These are phyloP conservation scores for Sonneratia caseolaris DNA, from an alignment of 345 rosid genomes.

Conservation along the genomic window DNA sequence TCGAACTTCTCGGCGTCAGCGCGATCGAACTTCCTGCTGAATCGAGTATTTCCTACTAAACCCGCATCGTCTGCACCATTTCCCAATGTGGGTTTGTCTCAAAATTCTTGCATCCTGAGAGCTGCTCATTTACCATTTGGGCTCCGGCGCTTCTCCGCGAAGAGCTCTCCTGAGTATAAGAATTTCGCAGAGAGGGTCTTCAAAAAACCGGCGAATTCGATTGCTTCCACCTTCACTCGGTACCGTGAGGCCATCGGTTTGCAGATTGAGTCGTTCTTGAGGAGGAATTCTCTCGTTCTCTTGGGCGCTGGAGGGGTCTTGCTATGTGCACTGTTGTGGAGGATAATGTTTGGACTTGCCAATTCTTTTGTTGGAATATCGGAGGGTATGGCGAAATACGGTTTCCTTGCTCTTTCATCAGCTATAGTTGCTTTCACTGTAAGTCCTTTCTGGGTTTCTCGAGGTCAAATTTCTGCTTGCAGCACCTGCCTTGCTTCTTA, in stretches of 20 bases:
- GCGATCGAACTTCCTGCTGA: not conserved
- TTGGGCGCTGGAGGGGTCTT: conserved; percentile 61
- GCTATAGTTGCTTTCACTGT: conserved; percentile 84
- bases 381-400: conserved; percentile 90
- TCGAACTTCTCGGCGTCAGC: not conserved
- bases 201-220: conserved; percentile 44
- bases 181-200: conserved; percentile 37
- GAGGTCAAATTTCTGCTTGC: not conserved
- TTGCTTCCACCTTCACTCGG: conserved; percentile 42
- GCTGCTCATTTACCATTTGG: conserved; percentile 13
- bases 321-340: conserved; percentile 65
- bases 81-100: conserved; percentile 1
- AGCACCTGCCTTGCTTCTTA: not conserved
- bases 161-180: conserved; percentile 23
- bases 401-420: conserved; percentile 82
- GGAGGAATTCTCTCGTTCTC: conserved; percentile 52
- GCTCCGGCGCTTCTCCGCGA: conserved; percentile 35
- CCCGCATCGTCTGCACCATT: conserved; percentile 3
- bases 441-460: conserved; percentile 22
- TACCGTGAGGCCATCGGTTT: conserved; percentile 64
- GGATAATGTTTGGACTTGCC: conserved; percentile 85
- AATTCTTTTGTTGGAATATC: conserved; percentile 72
- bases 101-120: not conserved
- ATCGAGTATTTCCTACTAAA: conserved; percentile 1
- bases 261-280: conserved; percentile 74